Evolutionary conservation across 2,329 filamentous ascomycete genomes (phyloP).

Genomic region (Monilinia vaccinii-corymbosi): DNA sequence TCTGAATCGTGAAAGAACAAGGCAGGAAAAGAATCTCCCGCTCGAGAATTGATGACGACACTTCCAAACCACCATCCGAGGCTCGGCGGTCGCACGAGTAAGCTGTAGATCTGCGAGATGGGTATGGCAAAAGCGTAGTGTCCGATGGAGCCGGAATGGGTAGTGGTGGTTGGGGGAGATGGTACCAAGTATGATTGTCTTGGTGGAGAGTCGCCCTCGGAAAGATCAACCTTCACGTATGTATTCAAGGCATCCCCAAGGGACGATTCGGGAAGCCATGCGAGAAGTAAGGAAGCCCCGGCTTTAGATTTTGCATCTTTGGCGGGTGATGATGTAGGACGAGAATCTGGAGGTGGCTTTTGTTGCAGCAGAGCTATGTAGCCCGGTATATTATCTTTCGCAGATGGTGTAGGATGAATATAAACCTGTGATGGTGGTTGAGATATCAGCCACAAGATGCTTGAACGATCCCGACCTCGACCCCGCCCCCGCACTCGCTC

Average conservation of each 20-base stretch:
- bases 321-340: conserved; percentile 24
- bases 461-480: conserved; percentile 12
- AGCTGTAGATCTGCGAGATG: conserved; percentile 79
- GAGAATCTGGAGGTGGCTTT: conserved; percentile 43
- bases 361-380: conserved; percentile 92
- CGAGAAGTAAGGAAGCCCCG: conserved; percentile 71
- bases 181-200: conserved; percentile 86
- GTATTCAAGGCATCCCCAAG: conserved; percentile 78
- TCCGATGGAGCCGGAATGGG: conserved; percentile 61
- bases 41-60: conserved; percentile 81
- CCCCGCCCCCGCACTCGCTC: conserved; percentile 12
- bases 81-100: conserved; percentile 84
- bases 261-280: conserved; percentile 86
- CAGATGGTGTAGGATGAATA: conserved; percentile 83
- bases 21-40: conserved; percentile 88
- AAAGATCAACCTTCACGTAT: conserved; percentile 92
- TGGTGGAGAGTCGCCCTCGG: conserved; percentile 70
- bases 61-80: conserved; percentile 98
- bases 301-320: conserved; percentile 39
- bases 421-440: conserved; percentile 60
- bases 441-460: conserved; percentile 2
- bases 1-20: conserved; percentile 97
- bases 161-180: conserved; percentile 76
- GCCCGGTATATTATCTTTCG: conserved; percentile 91
- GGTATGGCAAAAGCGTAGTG: conserved; percentile 89